Evolutionary conservation across 2,329 filamentous ascomycete species (phyloP).

Genomic region (Podosphaera fusca): DNA sequence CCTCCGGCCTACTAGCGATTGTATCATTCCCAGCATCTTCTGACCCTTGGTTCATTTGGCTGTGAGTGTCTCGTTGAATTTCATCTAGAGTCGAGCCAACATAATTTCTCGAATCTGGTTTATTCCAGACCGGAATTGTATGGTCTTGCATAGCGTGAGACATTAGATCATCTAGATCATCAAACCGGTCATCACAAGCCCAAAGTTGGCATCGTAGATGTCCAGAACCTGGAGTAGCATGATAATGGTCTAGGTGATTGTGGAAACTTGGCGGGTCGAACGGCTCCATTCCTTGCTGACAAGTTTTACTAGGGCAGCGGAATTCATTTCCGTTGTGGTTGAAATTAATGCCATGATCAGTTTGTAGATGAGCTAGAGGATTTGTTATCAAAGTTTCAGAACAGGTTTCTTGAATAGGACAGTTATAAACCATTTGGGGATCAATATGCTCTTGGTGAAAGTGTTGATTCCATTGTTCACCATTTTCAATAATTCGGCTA

Average conservation of each 20-base stretch:
- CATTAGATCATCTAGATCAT: slow-evolving; percentile 9
- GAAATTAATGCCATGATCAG: slow-evolving; percentile 12
- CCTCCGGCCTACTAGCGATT: neutral
- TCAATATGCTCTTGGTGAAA: slow-evolving; percentile 13
- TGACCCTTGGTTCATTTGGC: neutral
- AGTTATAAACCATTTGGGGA: slow-evolving; percentile 12
- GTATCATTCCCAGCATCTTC: neutral
- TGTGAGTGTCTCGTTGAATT: neutral
- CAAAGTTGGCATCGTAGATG: slow-evolving; percentile 10
- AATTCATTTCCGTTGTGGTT: slow-evolving; percentile 6
- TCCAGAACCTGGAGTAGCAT: slow-evolving; percentile 12
- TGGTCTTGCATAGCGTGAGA: slow-evolving; percentile 11
- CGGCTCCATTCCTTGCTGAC: slow-evolving; percentile 7
- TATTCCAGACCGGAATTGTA: slow-evolving; percentile 4
- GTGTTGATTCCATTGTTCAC: slow-evolving; percentile 10
- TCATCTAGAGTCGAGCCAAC: neutral
- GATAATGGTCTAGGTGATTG: slow-evolving; percentile 12
- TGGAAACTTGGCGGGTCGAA: slow-evolving; percentile 12
- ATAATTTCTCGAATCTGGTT: neutral
- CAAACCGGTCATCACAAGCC: slow-evolving; percentile 9
- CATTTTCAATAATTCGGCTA: slow-evolving; percentile 6
- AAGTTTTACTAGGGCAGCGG: slow-evolving; percentile 12
- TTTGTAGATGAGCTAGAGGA: slow-evolving; percentile 12
- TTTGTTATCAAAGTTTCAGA: slow-evolving; percentile 8
- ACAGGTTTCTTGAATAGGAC: slow-evolving; percentile 11